These are phyloP conservation scores for Agrocybe praecox DNA, from an alignment of 768 basidiomycete species.

Conservation along the genomic window DNA sequence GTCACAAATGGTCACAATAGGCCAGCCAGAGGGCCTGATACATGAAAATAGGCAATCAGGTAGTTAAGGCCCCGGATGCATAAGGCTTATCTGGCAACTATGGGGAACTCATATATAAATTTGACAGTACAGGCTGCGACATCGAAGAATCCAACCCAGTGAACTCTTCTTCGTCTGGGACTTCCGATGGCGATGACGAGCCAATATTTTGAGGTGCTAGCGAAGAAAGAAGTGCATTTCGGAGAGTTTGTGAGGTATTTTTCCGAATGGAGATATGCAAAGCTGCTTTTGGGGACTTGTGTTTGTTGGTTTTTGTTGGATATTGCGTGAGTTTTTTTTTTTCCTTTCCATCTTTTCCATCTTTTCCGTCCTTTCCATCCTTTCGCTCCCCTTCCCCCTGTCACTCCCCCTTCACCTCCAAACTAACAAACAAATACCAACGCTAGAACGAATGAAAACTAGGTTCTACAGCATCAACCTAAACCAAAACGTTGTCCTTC, in stretches of 20 bases:
- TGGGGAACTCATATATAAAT: too few relatives aligned
- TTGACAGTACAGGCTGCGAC: too few relatives aligned
- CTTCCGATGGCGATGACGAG: neutral
- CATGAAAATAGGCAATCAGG: too few relatives aligned
- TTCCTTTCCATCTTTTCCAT: neutral
- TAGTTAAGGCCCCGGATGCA: too few relatives aligned
- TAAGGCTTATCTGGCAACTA: too few relatives aligned
- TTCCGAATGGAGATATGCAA: constrained; percentile 70
- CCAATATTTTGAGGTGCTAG: constrained; percentile 27
- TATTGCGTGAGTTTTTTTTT: constrained; percentile 52
- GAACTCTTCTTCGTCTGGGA: neutral
- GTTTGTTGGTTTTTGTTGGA: constrained; percentile 78
- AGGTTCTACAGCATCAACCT: constrained; percentile 76
- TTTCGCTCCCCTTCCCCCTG: too few relatives aligned
- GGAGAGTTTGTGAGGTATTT: constrained; percentile 70
- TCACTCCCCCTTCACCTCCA: too few relatives aligned
- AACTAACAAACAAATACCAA: neutral
- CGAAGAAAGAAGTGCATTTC: constrained; percentile 53
- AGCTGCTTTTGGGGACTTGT: constrained; percentile 68
- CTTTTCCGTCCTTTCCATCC: neutral
- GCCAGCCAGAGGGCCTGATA: too few relatives aligned
- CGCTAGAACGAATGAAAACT: too few relatives aligned
- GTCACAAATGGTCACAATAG: too few relatives aligned
- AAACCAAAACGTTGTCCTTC: constrained; percentile 78
- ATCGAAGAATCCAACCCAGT: too few relatives aligned